Conservation (phyloP, 2,329 filamentous ascomycete genomes). For the Dothideomycetidae sp. region DNA sequence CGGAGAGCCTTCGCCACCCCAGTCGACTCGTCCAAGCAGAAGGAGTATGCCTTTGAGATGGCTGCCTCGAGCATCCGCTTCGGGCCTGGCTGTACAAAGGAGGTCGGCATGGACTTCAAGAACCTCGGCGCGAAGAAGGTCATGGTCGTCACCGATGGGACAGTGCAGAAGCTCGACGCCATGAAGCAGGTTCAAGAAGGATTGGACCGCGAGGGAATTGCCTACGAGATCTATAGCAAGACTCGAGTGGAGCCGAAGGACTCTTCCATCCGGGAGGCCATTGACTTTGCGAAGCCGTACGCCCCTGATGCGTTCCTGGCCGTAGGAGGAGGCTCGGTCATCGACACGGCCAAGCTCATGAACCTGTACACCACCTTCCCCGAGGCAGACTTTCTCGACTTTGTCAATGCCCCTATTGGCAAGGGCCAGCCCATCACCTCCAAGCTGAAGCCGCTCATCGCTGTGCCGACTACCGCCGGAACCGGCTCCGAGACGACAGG, state of each 20-base stretch:
- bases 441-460: constrained; percentile 60
- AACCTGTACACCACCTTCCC: constrained; percentile 88
- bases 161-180: constrained; percentile 66
- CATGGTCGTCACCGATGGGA: constrained; percentile 80
- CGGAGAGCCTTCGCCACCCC: constrained; percentile 60
- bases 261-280: constrained; percentile 77
- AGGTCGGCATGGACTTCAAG: constrained; percentile 94
- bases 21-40: constrained; percentile 54
- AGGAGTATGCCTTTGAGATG: constrained; percentile 99
- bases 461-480: constrained; percentile 72
- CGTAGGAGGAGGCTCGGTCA: constrained; percentile 84
- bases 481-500: constrained; percentile 92
- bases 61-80: constrained; percentile 90
- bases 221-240: constrained; percentile 67
- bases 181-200: constrained; percentile 47
- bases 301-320: constrained; percentile 80
- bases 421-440: constrained; percentile 63
- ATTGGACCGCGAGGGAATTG: constrained; percentile 50
- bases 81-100: constrained; percentile 80
- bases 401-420: constrained; percentile 89
- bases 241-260: constrained; percentile 88
- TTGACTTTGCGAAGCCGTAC: constrained; percentile 69
- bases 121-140: constrained; percentile 81
- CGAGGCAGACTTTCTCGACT: constrained; percentile 88
- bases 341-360: constrained; percentile 97